A percentile compares a stretch with the other conserved stretches of the same genome.
phyloP scores from a whole-genome alignment of 2,329 filamentous ascomycete genomes.

The Ophiostoma piceae region DNA sequence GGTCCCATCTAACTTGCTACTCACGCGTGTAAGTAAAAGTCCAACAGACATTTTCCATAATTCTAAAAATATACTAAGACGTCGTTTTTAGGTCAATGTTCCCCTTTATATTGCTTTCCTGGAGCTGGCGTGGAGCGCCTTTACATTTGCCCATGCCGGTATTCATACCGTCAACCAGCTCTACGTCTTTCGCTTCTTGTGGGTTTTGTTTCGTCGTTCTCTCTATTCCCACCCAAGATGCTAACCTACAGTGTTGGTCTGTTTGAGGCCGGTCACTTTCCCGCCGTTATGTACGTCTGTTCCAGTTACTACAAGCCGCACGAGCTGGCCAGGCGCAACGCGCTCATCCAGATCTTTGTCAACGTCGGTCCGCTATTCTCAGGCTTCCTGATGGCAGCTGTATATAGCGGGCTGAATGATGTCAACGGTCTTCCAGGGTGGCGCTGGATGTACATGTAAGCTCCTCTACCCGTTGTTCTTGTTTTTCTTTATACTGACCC shows the following conservation, averaged over 20 bases:
- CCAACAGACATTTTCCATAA: neutral
- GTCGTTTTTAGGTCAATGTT: neutral
- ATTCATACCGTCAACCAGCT: slow-evolving; percentile 29
- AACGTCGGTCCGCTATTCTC: slow-evolving; percentile 31
- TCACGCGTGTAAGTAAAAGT: slow-evolving; percentile 29
- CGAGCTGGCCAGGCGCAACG: slow-evolving; percentile 32
- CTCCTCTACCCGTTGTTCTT: no score
- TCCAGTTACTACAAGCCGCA: slow-evolving; percentile 34
- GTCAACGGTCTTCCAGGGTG: neutral
- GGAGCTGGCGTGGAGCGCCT: neutral
- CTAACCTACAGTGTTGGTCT: slow-evolving; percentile 26
- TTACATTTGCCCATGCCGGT: slow-evolving; percentile 31
- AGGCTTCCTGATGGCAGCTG: slow-evolving; percentile 31
- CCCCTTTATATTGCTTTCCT: slow-evolving; percentile 3
- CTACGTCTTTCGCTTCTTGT: slow-evolving; percentile 31
- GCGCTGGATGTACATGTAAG: slow-evolving; percentile 3
- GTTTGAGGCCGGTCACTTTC: slow-evolving; percentile 33
- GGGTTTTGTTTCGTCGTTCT: neutral
- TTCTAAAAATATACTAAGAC: no score
- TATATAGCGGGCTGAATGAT: slow-evolving; percentile 31
- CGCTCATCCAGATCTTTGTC: slow-evolving; percentile 32
- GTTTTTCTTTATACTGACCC: no score
- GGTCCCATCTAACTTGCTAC: slow-evolving; percentile 45
- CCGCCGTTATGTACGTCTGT: slow-evolving; percentile 33
- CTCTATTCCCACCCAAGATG: neutral